Evolutionary conservation across 2,329 filamentous ascomycete genomes (phyloP).

Genomic region (Elsinoe fawcettii): DNA sequence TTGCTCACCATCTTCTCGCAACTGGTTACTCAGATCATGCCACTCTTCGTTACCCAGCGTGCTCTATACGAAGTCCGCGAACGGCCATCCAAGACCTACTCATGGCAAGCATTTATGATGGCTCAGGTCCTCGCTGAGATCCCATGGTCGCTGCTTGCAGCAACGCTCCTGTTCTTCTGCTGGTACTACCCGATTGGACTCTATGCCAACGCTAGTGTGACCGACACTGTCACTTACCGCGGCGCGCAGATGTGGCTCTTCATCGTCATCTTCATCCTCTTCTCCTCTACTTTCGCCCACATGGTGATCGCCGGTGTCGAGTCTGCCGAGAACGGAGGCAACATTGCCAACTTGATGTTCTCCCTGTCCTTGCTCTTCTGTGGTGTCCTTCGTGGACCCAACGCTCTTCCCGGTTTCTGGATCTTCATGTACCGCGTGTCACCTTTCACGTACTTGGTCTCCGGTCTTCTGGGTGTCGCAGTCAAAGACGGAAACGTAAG

Average conservation of each 20-base stretch:
- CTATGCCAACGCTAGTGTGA: conserved; percentile 58
- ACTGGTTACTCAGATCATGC: conserved; percentile 70
- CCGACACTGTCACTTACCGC: conserved; percentile 56
- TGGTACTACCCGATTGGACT: conserved; percentile 85
- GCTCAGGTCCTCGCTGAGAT: conserved; percentile 78
- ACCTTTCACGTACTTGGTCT: conserved; percentile 74
- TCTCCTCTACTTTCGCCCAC: conserved; percentile 72
- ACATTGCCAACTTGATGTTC: conserved; percentile 69
- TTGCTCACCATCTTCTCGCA: conserved; percentile 72
- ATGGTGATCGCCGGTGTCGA: conserved; percentile 70
- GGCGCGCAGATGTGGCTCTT: conserved; percentile 74
- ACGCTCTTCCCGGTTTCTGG: conserved; percentile 64
- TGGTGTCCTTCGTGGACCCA: conserved; percentile 60
- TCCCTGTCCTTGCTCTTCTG: conserved; percentile 63
- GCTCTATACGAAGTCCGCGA: conserved; percentile 79
- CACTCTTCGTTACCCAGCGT: conserved; percentile 74
- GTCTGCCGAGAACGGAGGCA: conserved; percentile 65
- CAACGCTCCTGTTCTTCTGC: conserved; percentile 66
- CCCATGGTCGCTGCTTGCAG: conserved; percentile 73
- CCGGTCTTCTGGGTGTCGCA: conserved; percentile 61
- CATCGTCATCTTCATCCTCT: conserved; percentile 66
- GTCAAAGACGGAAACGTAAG: conserved; percentile 58
- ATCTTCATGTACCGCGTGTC: conserved; percentile 75
- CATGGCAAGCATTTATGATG: conserved; percentile 78
- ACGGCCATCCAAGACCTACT: conserved; percentile 74